A percentile compares a stretch with the other conserved stretches of the same genome.
Conservation (phyloP, 495 filamentous ascomycete species). For the Chaetomium cochliodes region DNA sequence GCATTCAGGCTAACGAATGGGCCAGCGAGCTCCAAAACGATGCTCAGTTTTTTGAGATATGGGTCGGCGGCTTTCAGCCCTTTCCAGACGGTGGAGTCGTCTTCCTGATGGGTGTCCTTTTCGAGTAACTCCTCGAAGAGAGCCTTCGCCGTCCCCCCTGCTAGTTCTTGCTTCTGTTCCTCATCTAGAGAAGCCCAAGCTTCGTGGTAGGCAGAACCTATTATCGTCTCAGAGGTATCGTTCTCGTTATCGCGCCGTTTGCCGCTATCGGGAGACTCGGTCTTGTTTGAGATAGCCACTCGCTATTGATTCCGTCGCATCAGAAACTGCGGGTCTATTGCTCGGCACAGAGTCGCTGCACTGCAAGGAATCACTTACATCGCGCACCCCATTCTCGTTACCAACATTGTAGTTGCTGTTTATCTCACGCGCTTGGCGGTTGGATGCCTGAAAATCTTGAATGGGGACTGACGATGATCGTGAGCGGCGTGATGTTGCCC, state of each 20-base stretch:
- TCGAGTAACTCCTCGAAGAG: slow-evolving; percentile 13
- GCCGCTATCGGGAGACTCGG: too few species aligned
- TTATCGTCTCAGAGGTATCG: not conserved
- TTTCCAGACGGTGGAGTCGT: not conserved
- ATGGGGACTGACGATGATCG: too few species aligned
- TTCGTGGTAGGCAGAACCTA: not conserved
- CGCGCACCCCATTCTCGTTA: too few species aligned
- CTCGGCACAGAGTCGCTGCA: too few species aligned
- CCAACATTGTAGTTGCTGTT: too few species aligned
- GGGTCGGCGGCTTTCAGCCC: slow-evolving; percentile 5
- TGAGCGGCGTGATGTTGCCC: too few species aligned
- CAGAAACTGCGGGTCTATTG: too few species aligned
- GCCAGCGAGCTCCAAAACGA: slow-evolving; percentile 2
- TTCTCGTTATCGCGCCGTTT: not conserved
- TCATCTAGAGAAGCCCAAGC: not conserved
- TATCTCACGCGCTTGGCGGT: too few species aligned
- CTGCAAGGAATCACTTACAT: too few species aligned
- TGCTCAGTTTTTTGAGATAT: not conserved
- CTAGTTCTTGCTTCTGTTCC: not conserved
- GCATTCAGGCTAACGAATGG: slow-evolving; percentile 6
- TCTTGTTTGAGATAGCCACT: too few species aligned
- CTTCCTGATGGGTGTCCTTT: not conserved
- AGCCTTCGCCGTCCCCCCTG: not conserved
- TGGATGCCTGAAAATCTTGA: too few species aligned
- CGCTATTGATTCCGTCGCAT: too few species aligned